Base-by-base conservation (phyloP, 192 early-diverging fungal genomes). In the Oehlia diaphana region DNA sequence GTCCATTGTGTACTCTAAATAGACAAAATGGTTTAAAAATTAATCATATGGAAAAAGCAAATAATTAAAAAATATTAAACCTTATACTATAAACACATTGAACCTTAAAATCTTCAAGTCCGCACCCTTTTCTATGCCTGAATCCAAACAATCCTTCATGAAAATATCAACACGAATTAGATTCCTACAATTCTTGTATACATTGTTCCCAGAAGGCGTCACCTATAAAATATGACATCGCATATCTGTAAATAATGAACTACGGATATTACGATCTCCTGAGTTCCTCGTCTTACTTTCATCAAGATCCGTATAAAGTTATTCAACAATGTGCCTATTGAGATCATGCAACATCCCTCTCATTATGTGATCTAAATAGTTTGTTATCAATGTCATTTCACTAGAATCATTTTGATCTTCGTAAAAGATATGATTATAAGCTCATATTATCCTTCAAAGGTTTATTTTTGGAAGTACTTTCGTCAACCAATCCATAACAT, bases 291-390 rank as follows among this genome's bases (percentile, higher is more conserved):
- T 12, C 14, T 70, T 70, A 21, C 68, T 70, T 31, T 70, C 61
- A 63, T 76, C 14, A 35, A 63, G 21, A 23, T 14, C 74, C n/a
- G 74, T 76, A 63, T 76, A 65, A 16, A 63, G 74, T 62, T 63
- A 76, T 63, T 76, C 3, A 0, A 76, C 35, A 35, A 76, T 14
- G 33, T 62, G 53, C 10, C 63, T 76, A 13, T 76, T 13, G 0
- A 63, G 74, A 42, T 76, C 33, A 76, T 76, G 72, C 12, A 76
- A 76, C 26, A 63, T 13, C 37, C 37, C 61, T 7, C 33, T 76
- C 61, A 63, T 63, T 21, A 76, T 63, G 21, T 9, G 50, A 35
- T 76, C 61, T n/a, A 64, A 37, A 16, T 63, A 63, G 37, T 76
- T 76, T 44, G 74, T 76, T 14, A 63, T 16, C 26, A 26, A 26